Percentiles rank a stretch among this genome's conserved stretches.
Conservation (phyloP, 129 eudicot species). For the Pseudognaphalium luteoalbum region DNA sequence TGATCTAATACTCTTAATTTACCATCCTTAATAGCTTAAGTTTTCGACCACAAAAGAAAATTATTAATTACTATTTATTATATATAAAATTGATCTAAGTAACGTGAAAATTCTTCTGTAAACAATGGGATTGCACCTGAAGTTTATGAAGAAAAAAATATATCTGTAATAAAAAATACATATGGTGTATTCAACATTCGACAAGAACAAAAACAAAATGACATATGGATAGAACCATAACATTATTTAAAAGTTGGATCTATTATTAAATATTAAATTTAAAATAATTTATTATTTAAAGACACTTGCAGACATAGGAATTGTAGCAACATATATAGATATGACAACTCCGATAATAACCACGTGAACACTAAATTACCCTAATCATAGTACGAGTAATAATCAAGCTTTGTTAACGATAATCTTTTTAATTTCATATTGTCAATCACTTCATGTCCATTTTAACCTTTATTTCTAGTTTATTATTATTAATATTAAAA, state of each 20-base stretch:
- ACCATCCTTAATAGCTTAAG: too few species aligned
- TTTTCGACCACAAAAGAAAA: too few species aligned
- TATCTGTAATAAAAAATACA: neutral
- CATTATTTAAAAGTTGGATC: constrained; percentile 8
- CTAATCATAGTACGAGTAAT: constrained; percentile 20
- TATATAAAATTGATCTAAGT: too few species aligned
- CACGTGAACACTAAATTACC: constrained; percentile 32
- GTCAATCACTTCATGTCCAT: constrained; percentile 35
- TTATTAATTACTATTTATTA: too few species aligned
- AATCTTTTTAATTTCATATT: constrained; percentile 36
- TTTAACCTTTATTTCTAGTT: constrained; percentile 21
- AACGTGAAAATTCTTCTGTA: too few species aligned
- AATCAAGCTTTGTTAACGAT: constrained; percentile 37
- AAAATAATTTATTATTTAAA: neutral
- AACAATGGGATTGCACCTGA: neutral
- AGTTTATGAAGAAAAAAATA: neutral
- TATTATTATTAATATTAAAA: constrained; percentile 18
- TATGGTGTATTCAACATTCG: constrained; percentile 27
- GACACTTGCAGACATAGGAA: constrained; percentile 8
- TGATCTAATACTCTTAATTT: too few species aligned
- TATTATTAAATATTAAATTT: neutral
- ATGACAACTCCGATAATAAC: constrained; percentile 38
- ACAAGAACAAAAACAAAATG: constrained; percentile 28
- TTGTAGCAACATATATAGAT: constrained; percentile 21
- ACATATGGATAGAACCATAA: constrained; percentile 17